phyloP scores from a whole-genome alignment of 768 basidiomycete species.

The Aureoboletus auriporus region DNA sequence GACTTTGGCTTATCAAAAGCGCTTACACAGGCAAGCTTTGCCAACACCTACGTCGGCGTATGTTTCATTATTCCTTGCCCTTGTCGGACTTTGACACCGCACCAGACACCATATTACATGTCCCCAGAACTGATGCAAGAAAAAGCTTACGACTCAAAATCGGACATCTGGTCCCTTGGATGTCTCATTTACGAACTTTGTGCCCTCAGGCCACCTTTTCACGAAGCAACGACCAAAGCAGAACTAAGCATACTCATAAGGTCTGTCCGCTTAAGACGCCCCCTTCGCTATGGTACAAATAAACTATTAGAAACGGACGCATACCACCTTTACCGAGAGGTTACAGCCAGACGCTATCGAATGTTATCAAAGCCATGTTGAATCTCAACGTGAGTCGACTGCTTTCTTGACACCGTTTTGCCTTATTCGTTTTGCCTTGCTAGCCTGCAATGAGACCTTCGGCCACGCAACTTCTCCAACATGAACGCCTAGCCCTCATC shows the following conservation, averaged over 20 bases:
- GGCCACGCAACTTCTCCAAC: constrained; percentile 73
- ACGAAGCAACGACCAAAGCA: constrained; percentile 86
- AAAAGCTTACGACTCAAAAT: constrained; percentile 95
- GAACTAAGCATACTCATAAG: constrained; percentile 82
- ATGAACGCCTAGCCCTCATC: constrained; percentile 70
- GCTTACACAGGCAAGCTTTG: constrained; percentile 81
- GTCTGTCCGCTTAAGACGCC: constrained; percentile 34
- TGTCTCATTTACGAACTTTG: constrained; percentile 97
- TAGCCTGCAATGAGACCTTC: constrained; percentile 88
- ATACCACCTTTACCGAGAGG: constrained; percentile 86
- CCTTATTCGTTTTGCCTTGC: neutral
- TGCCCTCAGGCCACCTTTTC: constrained; percentile 88
- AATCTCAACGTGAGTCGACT: constrained; percentile 63
- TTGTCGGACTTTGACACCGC: neutral
- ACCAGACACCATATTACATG: constrained; percentile 99
- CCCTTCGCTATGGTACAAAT: neutral
- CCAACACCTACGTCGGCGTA: constrained; percentile 96
- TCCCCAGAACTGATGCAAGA: constrained; percentile 98
- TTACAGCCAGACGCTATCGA: constrained; percentile 68
- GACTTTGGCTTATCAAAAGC: constrained; percentile 97
- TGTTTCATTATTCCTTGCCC: constrained; percentile 24
- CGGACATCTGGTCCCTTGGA: constrained; percentile 97
- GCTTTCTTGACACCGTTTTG: no score
- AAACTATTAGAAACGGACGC: constrained; percentile 62
- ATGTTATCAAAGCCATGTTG: constrained; percentile 84